These are phyloP conservation scores for Stagonosporopsis chrysanthemi DNA, from an alignment of 2,329 filamentous ascomycete genomes.

Conservation along the genomic window DNA sequence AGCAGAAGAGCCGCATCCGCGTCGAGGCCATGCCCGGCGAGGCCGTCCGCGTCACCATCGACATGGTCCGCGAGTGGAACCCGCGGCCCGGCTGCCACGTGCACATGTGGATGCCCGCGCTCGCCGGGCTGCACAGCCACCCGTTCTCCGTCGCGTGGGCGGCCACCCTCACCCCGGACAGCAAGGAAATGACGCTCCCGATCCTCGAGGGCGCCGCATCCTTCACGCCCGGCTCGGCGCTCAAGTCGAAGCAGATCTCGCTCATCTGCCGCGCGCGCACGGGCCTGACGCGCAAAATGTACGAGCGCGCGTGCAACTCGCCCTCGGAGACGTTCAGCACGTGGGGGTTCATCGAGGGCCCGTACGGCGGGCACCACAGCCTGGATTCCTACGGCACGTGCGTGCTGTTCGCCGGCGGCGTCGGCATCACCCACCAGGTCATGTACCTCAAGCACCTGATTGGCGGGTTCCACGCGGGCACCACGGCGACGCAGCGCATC, in stretches of 20 bases:
- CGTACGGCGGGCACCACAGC: constrained; percentile 74
- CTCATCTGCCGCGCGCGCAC: constrained; percentile 77
- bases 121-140: constrained; percentile 54
- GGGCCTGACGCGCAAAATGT: constrained; percentile 75
- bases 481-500: constrained; percentile 74
- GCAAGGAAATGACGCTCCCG: constrained; percentile 46
- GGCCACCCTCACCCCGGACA: constrained; percentile 41
- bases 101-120: constrained; percentile 64
- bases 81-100: constrained; percentile 66
- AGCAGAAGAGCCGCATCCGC: constrained; percentile 59
- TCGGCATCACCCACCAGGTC: constrained; percentile 81
- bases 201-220: constrained; percentile 41
- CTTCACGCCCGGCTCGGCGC: constrained; percentile 27
- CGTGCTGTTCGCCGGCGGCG: constrained; percentile 80
- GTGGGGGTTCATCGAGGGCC: constrained; percentile 75
- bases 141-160: constrained; percentile 61
- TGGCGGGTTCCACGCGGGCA: constrained; percentile 71
- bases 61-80: constrained; percentile 62
- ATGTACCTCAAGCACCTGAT: constrained; percentile 78
- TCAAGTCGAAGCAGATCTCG: constrained; percentile 62
- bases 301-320: constrained; percentile 69
- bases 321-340: constrained; percentile 68
- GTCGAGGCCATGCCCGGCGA: constrained; percentile 67
- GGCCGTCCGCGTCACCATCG: constrained; percentile 67
- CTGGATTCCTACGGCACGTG: constrained; percentile 80